Conservation (phyloP, 306 rosid genomes). For the Citrullus mucosospermus region DNA sequence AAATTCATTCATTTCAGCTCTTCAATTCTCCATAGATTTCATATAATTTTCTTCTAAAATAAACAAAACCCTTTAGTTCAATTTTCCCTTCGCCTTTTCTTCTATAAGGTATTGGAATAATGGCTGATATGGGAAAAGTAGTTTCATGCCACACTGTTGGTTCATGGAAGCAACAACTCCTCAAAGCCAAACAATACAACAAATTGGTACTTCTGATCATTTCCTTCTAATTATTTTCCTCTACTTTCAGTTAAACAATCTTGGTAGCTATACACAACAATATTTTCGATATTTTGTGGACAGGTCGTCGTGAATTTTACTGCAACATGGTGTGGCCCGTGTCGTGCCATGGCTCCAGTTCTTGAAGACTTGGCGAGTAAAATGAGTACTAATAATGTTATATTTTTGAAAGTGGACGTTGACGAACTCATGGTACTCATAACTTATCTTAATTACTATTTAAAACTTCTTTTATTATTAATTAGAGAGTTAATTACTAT, state of each 20-base stretch:
- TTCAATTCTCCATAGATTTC: not conserved
- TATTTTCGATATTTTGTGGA: not conserved
- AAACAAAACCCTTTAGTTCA: not conserved
- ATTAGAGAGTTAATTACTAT: no score
- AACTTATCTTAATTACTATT: no score
- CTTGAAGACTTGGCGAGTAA: constrained; percentile 45
- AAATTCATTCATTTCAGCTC: not conserved
- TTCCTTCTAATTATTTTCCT: not conserved
- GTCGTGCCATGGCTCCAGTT: constrained; percentile 66
- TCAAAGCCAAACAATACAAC: constrained; percentile 31
- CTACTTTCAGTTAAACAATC: not conserved
- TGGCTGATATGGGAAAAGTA: constrained; percentile 38
- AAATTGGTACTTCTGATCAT: constrained; percentile 28
- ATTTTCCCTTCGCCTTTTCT: not conserved
- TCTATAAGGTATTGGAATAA: not conserved
- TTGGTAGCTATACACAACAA: not conserved
- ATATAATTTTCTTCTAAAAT: not conserved
- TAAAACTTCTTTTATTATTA: no score
- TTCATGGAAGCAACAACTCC: constrained; percentile 34
- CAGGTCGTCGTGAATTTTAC: constrained; percentile 84
- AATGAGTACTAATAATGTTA: constrained; percentile 10
- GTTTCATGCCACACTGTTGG: constrained; percentile 32
- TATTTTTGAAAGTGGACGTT: constrained; percentile 72
- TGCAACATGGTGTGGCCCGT: constrained; percentile 86
- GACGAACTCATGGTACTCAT: constrained; percentile 41